Evolutionary conservation across 1,284 basidiomycete genomes (phyloP).

Genomic region (Sparassis latifolia): DNA sequence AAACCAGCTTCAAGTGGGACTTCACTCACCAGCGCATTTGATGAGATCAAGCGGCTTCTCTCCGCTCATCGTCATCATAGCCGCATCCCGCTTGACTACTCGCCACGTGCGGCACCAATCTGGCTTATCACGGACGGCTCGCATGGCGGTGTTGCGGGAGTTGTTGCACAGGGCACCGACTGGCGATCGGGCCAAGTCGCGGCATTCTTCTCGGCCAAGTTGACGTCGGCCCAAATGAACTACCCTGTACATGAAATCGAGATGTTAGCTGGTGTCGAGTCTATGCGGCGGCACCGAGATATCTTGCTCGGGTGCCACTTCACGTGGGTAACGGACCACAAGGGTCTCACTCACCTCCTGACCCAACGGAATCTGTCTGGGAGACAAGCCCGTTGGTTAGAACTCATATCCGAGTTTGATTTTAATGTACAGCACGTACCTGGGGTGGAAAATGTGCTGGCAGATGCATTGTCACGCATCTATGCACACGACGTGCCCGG

Average conservation of each 20-base stretch:
- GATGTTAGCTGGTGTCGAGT: slow-evolving; percentile 23
- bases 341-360: slow-evolving; percentile 16
- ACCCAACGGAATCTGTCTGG: slow-evolving; percentile 17
- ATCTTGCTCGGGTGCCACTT: slow-evolving; percentile 16
- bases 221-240: slow-evolving; percentile 25
- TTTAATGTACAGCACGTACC: slow-evolving; percentile 16
- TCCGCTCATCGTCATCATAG: slow-evolving; percentile 11
- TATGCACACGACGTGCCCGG: slow-evolving; percentile 24
- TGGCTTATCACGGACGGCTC: slow-evolving; percentile 13
- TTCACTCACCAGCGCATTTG: slow-evolving; percentile 21
- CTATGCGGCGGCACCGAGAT: slow-evolving; percentile 20
- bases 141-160: slow-evolving; percentile 4
- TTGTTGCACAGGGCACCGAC: slow-evolving; percentile 15
- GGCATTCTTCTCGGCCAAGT: slow-evolving; percentile 24
- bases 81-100: slow-evolving; percentile 16
- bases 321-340: slow-evolving; percentile 20
- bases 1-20: slow-evolving; percentile 14
- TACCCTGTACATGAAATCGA: slow-evolving; percentile 14
- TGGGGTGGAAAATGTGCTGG: slow-evolving; percentile 12
- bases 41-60: slow-evolving; percentile 17
- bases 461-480: slow-evolving; percentile 26
- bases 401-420: slow-evolving; percentile 16
- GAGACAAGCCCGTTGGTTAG: slow-evolving; percentile 16
- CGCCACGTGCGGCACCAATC: slow-evolving; percentile 7
- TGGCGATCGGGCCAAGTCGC: slow-evolving; percentile 7